Evolutionary conservation across 129 eudicot species (phyloP).

Genomic region (Flaveria ramosissima): DNA sequence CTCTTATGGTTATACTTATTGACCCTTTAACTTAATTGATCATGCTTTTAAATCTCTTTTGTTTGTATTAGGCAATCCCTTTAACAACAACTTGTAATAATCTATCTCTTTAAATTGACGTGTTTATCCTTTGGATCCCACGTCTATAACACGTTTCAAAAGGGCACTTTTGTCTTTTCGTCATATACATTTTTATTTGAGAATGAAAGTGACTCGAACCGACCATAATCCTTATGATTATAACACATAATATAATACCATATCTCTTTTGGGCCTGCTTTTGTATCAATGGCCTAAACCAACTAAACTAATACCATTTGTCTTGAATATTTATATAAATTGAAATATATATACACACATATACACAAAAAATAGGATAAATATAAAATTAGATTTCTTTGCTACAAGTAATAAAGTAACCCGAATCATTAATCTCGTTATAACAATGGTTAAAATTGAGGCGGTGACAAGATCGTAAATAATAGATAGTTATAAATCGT

Average conservation of each 20-base stretch:
- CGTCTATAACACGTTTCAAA: background rate
- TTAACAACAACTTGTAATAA: conserved; percentile 19
- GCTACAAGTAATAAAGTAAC: no score
- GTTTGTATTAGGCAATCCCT: conserved; percentile 39
- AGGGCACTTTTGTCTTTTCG: conserved; percentile 27
- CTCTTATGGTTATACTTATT: conserved; percentile 28
- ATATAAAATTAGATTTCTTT: no score
- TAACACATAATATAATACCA: conserved; percentile 35
- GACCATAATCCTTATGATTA: conserved; percentile 40
- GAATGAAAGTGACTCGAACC: conserved; percentile 41
- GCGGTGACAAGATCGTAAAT: no score
- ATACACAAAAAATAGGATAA: no score
- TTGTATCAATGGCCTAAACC: conserved; percentile 19
- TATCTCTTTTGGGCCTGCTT: conserved; percentile 29
- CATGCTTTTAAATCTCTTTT: conserved; percentile 37
- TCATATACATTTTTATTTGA: background rate
- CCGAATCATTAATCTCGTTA: no score
- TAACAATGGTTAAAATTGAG: no score
- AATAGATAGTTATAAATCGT: no score
- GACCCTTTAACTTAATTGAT: conserved; percentile 29
- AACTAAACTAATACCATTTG: conserved; percentile 4
- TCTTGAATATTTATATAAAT: no score
- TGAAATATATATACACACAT: no score
- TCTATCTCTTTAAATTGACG: conserved; percentile 22
- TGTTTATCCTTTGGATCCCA: conserved; percentile 12